phyloP scores from a whole-genome alignment of 2,329 filamentous ascomycete genomes.

The Torrubiella hemipterigena region DNA sequence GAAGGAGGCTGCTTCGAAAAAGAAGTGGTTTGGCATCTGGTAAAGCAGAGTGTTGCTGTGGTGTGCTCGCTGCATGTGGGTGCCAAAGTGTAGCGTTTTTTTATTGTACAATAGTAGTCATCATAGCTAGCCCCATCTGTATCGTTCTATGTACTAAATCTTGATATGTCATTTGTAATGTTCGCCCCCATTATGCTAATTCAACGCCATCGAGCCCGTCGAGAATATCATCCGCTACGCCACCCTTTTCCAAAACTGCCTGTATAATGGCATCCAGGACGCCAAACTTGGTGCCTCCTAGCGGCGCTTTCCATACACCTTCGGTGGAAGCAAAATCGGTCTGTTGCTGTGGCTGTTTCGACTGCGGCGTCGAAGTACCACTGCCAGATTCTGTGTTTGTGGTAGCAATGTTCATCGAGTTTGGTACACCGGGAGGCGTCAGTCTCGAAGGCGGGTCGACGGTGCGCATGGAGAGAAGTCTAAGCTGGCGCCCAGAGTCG shows the following conservation, averaged over 20 bases:
- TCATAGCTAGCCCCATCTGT: too few relatives aligned
- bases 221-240: slow-evolving; percentile 78
- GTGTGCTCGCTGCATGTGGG: too few relatives aligned
- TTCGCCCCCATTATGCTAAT: slow-evolving; percentile 41
- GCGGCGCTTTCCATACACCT: slow-evolving; percentile 75
- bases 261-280: slow-evolving; percentile 65
- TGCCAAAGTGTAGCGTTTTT: too few relatives aligned
- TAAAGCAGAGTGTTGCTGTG: too few relatives aligned
- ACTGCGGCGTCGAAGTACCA: slow-evolving; percentile 27
- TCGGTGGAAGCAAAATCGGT: slow-evolving; percentile 46
- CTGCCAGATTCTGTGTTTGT: slow-evolving; percentile 20
- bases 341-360: slow-evolving; percentile 17
- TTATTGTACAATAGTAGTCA: too few relatives aligned
- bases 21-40: slow-evolving; percentile 82
- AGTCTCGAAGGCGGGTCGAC: slow-evolving; percentile 64
- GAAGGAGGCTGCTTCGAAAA: slow-evolving; percentile 28
- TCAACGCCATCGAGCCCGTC: slow-evolving; percentile 69
- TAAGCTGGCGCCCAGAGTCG: slow-evolving; percentile 33
- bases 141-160: too few relatives aligned
- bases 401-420: slow-evolving; percentile 47
- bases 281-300: slow-evolving; percentile 69
- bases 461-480: slow-evolving; percentile 56
- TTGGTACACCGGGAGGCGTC: slow-evolving; percentile 58
- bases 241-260: slow-evolving; percentile 62
- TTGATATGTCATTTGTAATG: too few relatives aligned